A percentile compares a stretch with the other conserved stretches of the same genome.
Evolutionary conservation across 2,329 filamentous ascomycete genomes (phyloP).

Genomic region (Botrytis hyacinthi): DNA sequence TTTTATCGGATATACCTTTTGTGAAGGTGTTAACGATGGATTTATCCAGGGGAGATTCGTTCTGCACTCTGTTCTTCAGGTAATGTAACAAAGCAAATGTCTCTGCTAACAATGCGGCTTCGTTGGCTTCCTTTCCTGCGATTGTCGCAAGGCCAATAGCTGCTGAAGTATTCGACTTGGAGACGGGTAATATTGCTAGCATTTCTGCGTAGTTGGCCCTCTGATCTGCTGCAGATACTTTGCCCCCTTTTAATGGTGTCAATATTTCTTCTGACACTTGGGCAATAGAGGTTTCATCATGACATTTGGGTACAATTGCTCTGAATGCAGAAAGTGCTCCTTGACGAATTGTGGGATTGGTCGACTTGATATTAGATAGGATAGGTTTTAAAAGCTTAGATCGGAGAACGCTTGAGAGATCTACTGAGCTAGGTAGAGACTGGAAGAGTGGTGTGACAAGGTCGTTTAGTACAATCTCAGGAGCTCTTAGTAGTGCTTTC

Average conservation of each 20-base stretch:
- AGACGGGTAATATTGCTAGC: constrained; percentile 63
- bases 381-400: constrained; percentile 79
- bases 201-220: constrained; percentile 80
- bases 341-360: constrained; percentile 72
- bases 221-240: constrained; percentile 81
- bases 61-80: constrained; percentile 59
- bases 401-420: constrained; percentile 73
- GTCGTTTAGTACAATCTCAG: constrained; percentile 82
- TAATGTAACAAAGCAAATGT: constrained; percentile 68
- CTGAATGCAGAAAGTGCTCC: constrained; percentile 75
- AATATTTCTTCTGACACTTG: constrained; percentile 77
- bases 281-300: constrained; percentile 56
- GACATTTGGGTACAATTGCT: constrained; percentile 61
- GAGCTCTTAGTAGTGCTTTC: constrained; percentile 82
- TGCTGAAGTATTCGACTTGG: constrained; percentile 60
- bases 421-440: constrained; percentile 66
- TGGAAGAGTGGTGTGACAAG: constrained; percentile 71
- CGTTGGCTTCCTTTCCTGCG: constrained; percentile 83
- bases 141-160: constrained; percentile 64
- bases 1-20: constrained; percentile 86
- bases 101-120: constrained; percentile 74
- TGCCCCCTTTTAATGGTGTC: constrained; percentile 75
- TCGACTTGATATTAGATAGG: constrained; percentile 87
- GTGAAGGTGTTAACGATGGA: constrained; percentile 66
- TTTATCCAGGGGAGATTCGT: constrained; percentile 61